These are phyloP conservation scores for Solanum bulbocastanum DNA, from an alignment of 257 asterid genomes.

Conservation along the genomic window DNA sequence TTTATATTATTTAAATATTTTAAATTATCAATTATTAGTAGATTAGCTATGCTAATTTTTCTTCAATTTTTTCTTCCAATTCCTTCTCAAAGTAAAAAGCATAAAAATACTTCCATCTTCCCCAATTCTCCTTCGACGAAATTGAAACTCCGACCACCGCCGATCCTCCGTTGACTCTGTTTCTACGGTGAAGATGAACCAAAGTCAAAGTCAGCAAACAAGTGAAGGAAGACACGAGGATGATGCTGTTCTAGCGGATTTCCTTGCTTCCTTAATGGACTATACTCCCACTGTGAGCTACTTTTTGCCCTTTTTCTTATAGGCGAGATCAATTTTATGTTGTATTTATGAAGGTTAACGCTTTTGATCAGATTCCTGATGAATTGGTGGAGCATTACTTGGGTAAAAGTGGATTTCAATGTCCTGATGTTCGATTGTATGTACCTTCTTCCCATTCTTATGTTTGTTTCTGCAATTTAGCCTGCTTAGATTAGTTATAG, in stretches of 20 bases:
- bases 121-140: not conserved
- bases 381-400: slow-evolving; percentile 95
- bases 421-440: slow-evolving; percentile 97
- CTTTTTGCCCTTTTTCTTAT: not conserved
- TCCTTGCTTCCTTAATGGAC: slow-evolving; percentile 89
- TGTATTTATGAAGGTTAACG: not conserved
- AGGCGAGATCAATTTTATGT: not conserved
- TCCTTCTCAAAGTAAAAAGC: not conserved
- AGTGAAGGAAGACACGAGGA: slow-evolving; percentile 75
- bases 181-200: slow-evolving; percentile 2
- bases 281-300: slow-evolving; percentile 70
- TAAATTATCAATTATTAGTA: no score
- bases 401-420: slow-evolving; percentile 91
- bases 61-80: not conserved
- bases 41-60: not conserved
- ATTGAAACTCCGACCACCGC: not conserved
- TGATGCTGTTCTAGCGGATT: slow-evolving; percentile 72
- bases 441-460: slow-evolving; percentile 17
- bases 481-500: not conserved
- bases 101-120: not conserved
- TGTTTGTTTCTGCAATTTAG: not conserved
- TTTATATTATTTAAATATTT: no score
- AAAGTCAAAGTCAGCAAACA: slow-evolving; percentile 40
- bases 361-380: slow-evolving; percentile 67
- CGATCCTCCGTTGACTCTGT: not conserved